A percentile compares a stretch with the other conserved stretches of the same genome.
Conservation (phyloP, 106 monocot genomes). For the Allium sativum region DNA sequence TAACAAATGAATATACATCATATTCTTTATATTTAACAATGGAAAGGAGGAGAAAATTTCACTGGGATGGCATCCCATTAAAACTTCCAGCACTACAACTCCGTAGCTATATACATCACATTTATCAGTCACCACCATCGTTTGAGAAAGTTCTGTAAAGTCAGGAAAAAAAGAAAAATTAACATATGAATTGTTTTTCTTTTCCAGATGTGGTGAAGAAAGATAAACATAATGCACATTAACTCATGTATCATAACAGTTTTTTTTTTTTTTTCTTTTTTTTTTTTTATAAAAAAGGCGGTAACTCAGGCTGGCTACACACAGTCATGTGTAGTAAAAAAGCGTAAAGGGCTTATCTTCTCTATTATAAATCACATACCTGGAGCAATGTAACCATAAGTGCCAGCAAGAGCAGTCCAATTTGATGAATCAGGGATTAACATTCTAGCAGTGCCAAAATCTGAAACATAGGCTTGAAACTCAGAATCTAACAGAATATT, state of each 20-base stretch:
- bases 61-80: conserved; percentile 29
- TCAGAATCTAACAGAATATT: conserved; percentile 28
- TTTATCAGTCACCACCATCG: conserved; percentile 30
- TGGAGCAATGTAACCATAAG: conserved; percentile 18
- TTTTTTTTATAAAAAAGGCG: too few species aligned
- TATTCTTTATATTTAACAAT: background rate
- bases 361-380: background rate
- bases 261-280: too few species aligned
- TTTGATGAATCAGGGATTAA: background rate
- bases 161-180: background rate
- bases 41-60: conserved; percentile 11
- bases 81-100: conserved; percentile 20
- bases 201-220: background rate
- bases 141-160: conserved; percentile 32
- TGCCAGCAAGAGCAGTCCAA: conserved; percentile 28
- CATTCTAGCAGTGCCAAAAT: conserved; percentile 24
- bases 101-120: conserved; percentile 38
- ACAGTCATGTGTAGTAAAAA: too few species aligned
- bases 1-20: conserved; percentile 3
- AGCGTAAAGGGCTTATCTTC: too few species aligned
- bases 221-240: background rate
- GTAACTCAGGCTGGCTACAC: too few species aligned
- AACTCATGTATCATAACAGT: background rate
- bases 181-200: too few species aligned
- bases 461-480: conserved; percentile 18